phyloP scores from a whole-genome alignment of 805 yeast species.

The Saccharomycopsis vini region DNA sequence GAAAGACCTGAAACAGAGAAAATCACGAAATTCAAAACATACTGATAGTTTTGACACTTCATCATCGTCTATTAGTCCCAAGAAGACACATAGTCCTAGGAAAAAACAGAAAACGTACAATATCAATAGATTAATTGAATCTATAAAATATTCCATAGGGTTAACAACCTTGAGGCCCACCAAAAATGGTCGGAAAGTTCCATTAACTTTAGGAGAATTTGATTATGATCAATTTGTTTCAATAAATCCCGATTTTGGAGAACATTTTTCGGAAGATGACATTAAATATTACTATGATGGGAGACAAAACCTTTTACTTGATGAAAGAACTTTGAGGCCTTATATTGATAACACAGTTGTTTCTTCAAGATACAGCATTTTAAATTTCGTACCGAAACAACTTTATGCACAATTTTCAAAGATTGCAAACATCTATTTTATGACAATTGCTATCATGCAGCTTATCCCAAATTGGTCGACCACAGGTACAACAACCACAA shows the following conservation, averaged over 20 bases:
- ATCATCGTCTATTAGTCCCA: background rate
- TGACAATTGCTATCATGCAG: constrained; percentile 85
- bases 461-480: constrained; percentile 97
- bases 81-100: background rate
- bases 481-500: constrained; percentile 91
- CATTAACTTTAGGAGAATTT: constrained; percentile 9
- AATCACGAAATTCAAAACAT: background rate
- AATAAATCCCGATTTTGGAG: constrained; percentile 2
- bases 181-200: constrained; percentile 13
- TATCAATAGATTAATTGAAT: constrained; percentile 14
- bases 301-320: constrained; percentile 4
- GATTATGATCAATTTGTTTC: constrained; percentile 4
- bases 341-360: constrained; percentile 65
- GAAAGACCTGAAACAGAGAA: background rate
- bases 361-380: constrained; percentile 76
- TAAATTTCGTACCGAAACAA: constrained; percentile 82
- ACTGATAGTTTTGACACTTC: background rate
- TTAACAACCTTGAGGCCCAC: constrained; percentile 3
- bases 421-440: constrained; percentile 83
- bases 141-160: constrained; percentile 8
- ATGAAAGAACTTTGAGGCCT: constrained; percentile 14
- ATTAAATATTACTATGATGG: constrained; percentile 6
- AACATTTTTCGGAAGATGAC: background rate
- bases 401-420: constrained; percentile 86
- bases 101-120: constrained; percentile 14